phyloP scores from a whole-genome alignment of 371 early-diverging fungal genomes.

The Circinella minor region DNA sequence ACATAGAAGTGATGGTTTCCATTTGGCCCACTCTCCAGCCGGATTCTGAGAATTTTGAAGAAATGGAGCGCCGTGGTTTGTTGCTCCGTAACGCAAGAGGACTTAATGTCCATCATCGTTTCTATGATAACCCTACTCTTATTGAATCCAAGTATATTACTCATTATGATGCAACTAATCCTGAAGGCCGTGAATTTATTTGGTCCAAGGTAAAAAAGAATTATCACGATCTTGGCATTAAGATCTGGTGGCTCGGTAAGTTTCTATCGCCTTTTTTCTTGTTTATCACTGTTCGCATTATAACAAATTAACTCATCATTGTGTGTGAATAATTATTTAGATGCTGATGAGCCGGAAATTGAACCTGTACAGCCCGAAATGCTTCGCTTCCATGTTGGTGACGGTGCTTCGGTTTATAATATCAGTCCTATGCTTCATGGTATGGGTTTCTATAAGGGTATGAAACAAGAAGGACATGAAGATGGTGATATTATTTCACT shows the following conservation, averaged over 20 bases:
- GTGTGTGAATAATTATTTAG: neutral
- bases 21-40: slow-evolving; percentile 21
- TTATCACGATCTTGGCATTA: slow-evolving; percentile 21
- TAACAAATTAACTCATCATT: neutral
- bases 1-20: slow-evolving; percentile 20
- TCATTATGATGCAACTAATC: slow-evolving; percentile 24
- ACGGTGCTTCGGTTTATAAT: slow-evolving; percentile 18
- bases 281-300: neutral
- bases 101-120: slow-evolving; percentile 20
- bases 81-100: slow-evolving; percentile 20
- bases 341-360: slow-evolving; percentile 19
- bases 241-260: slow-evolving; percentile 23
- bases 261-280: neutral
- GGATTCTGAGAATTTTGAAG: slow-evolving; percentile 23
- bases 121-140: slow-evolving; percentile 18
- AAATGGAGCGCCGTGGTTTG: slow-evolving; percentile 18
- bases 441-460: slow-evolving; percentile 23
- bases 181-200: slow-evolving; percentile 23
- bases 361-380: slow-evolving; percentile 24
- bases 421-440: slow-evolving; percentile 20
- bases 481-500: slow-evolving; percentile 23
- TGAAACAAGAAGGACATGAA: slow-evolving; percentile 16
- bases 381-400: slow-evolving; percentile 24
- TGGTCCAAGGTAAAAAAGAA: slow-evolving; percentile 24
- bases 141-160: slow-evolving; percentile 19